Base-by-base conservation (phyloP, 306 rosid species). In the Quercus berberidifolia region DNA sequence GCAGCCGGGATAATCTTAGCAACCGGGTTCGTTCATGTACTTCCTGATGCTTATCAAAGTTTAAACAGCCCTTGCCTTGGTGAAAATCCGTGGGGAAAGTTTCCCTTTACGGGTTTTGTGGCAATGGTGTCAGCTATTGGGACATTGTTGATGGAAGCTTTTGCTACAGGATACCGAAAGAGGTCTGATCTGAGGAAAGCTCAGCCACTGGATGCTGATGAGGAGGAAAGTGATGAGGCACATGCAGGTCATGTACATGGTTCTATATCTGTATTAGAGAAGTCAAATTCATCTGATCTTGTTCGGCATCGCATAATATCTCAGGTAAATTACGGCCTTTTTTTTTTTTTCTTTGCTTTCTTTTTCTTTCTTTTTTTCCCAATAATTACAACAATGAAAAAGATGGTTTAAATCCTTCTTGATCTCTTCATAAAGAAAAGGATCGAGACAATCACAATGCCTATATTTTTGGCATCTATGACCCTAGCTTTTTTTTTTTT, bases 1-100 rank as follows among this genome's bases (percentile, higher is more conserved):
- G 92, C 93, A 1, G 92, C 93, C 5, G 95, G 93, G 0, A 89
- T 92, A 76, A 90, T 92, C 55, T 75, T 92, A 15, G 95, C 97
- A 1, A 92, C 95, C 0, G 97, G 92, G 13, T 89, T 90, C 78
- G 70, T 92, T 55, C 95, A 92, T 69, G 74, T 92, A 18, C 76
- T 92, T 54, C 95, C 93, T 0, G 93, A 90, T 35, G 94, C 95
- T 17, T 89, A 85, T 41, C 85, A 82, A 11, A 81, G 83, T 59
- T 60, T 90, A 65, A 74, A 80, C 14, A 89, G 75, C 81, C 88
- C 90, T 14, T 86, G 92, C 79, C 79, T 88, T 15, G 57, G 83
- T 30, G 74, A 81, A 65, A 83, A 71, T 26, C 93, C 90, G 14
- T 92, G 97, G 97, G 65, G 78, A 26, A 18, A 81, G 78, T 92